A percentile compares a stretch with the other conserved stretches of the same genome.
These are phyloP conservation scores for Acanthamoeba royreba DNA, from an alignment of 208 protist species.

Conservation along the genomic window DNA sequence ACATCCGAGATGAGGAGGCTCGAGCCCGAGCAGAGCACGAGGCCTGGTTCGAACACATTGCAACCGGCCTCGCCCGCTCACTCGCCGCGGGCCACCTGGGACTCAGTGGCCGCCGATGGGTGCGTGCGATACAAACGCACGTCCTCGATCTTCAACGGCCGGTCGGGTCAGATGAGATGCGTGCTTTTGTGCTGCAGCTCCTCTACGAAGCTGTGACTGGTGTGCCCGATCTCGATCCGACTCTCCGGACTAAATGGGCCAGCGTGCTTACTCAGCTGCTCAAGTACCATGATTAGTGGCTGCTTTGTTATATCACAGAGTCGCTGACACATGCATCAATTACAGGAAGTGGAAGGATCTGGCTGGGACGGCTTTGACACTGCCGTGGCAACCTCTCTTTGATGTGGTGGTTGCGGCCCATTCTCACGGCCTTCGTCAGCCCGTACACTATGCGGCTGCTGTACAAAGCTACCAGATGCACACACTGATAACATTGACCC, in stretches of 20 bases:
- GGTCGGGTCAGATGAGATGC: neutral
- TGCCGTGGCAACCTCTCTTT: neutral
- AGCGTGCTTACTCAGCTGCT: neutral
- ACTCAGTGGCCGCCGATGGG: neutral
- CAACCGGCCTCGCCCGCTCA: neutral
- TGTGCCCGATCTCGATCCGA: neutral
- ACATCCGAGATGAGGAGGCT: neutral
- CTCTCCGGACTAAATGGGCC: neutral
- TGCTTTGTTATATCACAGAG: neutral
- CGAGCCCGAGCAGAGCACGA: neutral
- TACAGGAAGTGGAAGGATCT: neutral
- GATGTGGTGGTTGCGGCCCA: neutral
- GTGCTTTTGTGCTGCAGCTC: neutral
- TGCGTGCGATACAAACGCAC: neutral
- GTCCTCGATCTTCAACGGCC: neutral
- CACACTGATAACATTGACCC: neutral
- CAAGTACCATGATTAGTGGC: neutral
- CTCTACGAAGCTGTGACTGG: neutral
- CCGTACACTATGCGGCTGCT: neutral
- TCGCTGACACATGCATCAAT: neutral
- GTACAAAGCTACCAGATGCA: neutral
- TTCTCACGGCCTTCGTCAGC: neutral
- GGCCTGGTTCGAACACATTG: neutral
- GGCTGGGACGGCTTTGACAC: neutral
- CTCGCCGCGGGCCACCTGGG: neutral